phyloP scores from a whole-genome alignment of 495 filamentous ascomycete species.

The Penicillium subrubescens region DNA sequence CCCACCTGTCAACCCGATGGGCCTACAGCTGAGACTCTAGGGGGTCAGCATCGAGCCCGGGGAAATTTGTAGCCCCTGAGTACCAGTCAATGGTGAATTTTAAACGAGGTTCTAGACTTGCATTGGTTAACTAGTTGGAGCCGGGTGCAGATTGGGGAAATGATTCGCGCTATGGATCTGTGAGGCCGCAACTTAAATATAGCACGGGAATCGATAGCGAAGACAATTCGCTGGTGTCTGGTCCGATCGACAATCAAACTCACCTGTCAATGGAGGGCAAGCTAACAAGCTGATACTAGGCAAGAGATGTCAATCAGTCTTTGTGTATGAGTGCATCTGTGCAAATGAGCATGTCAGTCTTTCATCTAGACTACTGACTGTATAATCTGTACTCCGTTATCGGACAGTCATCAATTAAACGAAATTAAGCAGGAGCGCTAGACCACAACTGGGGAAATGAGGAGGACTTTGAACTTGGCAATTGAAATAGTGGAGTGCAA shows the following conservation, averaged over 20 bases:
- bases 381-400: neutral
- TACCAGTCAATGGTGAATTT: neutral
- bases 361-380: neutral
- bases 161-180: neutral
- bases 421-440: neutral
- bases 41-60: neutral
- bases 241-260: neutral
- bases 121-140: neutral
- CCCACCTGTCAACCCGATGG: constrained; percentile 18
- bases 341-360: neutral
- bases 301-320: neutral
- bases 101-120: neutral
- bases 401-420: neutral
- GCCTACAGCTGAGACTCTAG: neutral
- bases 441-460: neutral
- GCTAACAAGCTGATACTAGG: neutral
- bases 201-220: neutral
- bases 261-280: neutral
- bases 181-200: neutral
- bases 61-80: constrained; percentile 7
- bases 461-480: neutral
- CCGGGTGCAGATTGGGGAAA: neutral
- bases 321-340: neutral
- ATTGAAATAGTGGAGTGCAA: neutral
- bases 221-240: neutral